Percentiles rank a stretch among this genome's conserved stretches.
Conservation (phyloP, 2,329 filamentous ascomycete species). For the Trichoderma hamatum region DNA sequence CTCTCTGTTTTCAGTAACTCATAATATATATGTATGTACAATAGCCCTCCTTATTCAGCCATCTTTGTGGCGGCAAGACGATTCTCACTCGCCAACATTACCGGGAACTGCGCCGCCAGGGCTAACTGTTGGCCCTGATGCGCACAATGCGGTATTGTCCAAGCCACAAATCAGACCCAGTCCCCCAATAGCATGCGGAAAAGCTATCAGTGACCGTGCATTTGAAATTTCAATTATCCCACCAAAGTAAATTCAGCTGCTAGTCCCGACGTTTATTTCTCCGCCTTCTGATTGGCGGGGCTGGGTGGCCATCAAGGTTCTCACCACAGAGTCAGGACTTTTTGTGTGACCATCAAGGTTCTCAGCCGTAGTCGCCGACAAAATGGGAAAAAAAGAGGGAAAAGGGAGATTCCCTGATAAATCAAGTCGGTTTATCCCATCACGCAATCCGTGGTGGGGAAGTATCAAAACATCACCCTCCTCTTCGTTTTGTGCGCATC, state of each 20-base stretch:
- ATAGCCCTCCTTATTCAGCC: background rate
- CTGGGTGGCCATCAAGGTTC: constrained; percentile 24
- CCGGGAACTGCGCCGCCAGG: background rate
- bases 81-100: background rate
- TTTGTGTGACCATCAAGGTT: constrained; percentile 24
- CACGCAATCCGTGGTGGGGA: constrained; percentile 12
- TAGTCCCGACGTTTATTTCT: background rate
- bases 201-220: background rate
- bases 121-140: background rate
- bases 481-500: background rate
- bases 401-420: background rate
- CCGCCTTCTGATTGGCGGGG: background rate
- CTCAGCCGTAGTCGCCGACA: constrained; percentile 16
- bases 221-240: background rate
- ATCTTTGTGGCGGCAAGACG: no score
- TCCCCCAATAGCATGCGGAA: background rate
- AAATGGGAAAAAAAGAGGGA: background rate
- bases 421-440: background rate
- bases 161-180: background rate
- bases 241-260: background rate
- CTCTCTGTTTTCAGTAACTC: background rate
- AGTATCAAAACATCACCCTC: background rate
- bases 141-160: background rate
- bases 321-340: constrained; percentile 5
- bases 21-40: no score